Base-by-base conservation (phyloP, 1,284 basidiomycete species). In the Ustilago bromivora region DNA sequence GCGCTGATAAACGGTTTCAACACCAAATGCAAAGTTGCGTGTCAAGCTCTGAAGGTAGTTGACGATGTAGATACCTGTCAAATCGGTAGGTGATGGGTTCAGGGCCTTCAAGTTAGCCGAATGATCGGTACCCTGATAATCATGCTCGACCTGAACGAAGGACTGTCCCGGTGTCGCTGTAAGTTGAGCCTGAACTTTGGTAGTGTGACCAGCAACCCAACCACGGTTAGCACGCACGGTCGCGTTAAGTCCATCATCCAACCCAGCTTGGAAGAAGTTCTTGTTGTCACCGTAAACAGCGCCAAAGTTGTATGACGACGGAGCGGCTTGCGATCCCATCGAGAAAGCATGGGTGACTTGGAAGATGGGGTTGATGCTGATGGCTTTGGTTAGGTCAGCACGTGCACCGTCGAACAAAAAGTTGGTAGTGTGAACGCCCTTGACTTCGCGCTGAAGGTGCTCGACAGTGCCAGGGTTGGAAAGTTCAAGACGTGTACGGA, bases 301-400 rank as follows among this genome's bases (percentile, higher is more conserved):
- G 67, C 93, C 94, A 87, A 99, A 98, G 87, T 94, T 96, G 88
- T 99, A 99, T 51, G 92, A 92, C 91, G 69, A 82, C 78, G 85
- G 84, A 57, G 84, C 82, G 46, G 66, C 75, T 62, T 84, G 83
- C 17, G 93, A 76, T 36, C 93, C 94, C 71, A 96, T 88, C 64
- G 92, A 90, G 88, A 99, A 98, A 47, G 95, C 94, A 87, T 99
- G 97, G 69, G 95, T 96, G 84, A 98, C 93, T 89, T 98, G 96
- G 91, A 99, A 99, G 64, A 94, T 92, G 36, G 97, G 97, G 87
- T 92, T 95, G 87, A 93, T 90, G 64, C 94, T 97, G 80, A 99
- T 89, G 79, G 91, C 92, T 89, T 99, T 99, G 70, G 94, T 93
- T 81, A 99, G 89, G 88, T 99, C 97, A 57, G 97, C 97, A 82